Evolutionary conservation across 768 basidiomycete genomes (phyloP), one percentile per base, ranked within the genome.

Genomic region (Hericium alpestre): DNA sequence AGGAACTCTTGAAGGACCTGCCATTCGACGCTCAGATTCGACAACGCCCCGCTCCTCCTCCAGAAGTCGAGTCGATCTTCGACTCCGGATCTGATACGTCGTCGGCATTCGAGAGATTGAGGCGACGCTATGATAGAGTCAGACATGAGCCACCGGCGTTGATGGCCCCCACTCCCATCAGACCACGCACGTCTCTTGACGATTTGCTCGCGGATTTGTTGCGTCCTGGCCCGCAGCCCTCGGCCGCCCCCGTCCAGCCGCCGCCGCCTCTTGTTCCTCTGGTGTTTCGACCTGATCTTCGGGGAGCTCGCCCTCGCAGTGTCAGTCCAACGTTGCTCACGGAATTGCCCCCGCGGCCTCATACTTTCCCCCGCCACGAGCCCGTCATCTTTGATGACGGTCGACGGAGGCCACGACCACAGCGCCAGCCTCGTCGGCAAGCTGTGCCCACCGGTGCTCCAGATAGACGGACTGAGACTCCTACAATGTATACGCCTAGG

Each of bases 131-230:
- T 23, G 58, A 64, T 37, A 55, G 64, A 57, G 64, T 65, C 52
- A 64, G 65, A 16, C 63, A 65, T 1, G 72, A 69, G 2, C 64
- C 62, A 2, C 58, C 65, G 22, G 69, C 77, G 0, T 69, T 80
- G n/a, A 77, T 79, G 5, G 67, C 73, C 9, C 75, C 81, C 5
- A 66, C 74, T 4, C 75, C 74, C 6, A 61, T 66, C 10, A 69
- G 64, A n/a, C 58, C 74, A 27, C 79, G 78, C 8, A 78, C 73
- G 4, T 79, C 84, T 0, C 70, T 87, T 39, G 79, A 79, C 9
- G 77, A 84, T 52, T 78, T 81, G 54, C 67, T 88, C 4, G 78
- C 82, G 57, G 81, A 83, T 8, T 74, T 87, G 38, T 62, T 88
- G 25, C 75, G 77, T n/a, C 65, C 79, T 11, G 73, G 72, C 9